These are phyloP conservation scores for Solanum paucissectum DNA, from an alignment of 257 asterid species.

Conservation along the genomic window DNA sequence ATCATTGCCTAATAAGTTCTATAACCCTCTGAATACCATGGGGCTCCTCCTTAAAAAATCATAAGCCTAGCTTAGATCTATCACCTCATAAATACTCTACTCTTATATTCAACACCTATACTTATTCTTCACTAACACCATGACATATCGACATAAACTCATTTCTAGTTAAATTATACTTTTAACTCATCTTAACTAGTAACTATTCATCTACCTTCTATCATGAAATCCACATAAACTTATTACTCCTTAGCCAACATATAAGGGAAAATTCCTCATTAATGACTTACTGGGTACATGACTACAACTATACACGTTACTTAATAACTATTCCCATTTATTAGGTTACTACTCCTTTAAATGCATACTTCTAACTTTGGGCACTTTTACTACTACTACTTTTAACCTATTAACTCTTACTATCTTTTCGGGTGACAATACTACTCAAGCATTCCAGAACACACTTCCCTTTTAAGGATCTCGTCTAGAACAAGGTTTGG, in stretches of 20 bases:
- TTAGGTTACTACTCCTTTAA: not conserved
- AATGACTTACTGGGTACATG: not conserved
- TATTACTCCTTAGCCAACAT: not conserved
- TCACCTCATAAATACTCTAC: not conserved
- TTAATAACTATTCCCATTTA: too few species aligned
- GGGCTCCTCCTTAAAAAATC: not conserved
- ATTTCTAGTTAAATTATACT: not conserved
- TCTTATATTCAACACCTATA: not conserved
- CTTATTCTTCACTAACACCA: not conserved
- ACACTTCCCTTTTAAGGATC: not conserved
- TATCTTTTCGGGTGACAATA: not conserved
- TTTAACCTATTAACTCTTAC: not conserved
- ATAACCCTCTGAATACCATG: not conserved
- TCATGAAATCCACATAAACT: not conserved
- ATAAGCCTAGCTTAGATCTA: not conserved
- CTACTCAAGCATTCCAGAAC: not conserved
- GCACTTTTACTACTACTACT: not conserved
- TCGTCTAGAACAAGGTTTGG: not conserved
- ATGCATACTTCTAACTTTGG: not conserved
- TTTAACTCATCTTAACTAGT: not conserved
- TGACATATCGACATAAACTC: not conserved
- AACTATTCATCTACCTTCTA: not conserved
- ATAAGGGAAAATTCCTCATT: not conserved
- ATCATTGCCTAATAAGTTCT: not conserved
- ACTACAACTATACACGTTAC: not conserved